Conservation (phyloP, 2,329 filamentous ascomycete species). For the Fusarium torreyae region DNA sequence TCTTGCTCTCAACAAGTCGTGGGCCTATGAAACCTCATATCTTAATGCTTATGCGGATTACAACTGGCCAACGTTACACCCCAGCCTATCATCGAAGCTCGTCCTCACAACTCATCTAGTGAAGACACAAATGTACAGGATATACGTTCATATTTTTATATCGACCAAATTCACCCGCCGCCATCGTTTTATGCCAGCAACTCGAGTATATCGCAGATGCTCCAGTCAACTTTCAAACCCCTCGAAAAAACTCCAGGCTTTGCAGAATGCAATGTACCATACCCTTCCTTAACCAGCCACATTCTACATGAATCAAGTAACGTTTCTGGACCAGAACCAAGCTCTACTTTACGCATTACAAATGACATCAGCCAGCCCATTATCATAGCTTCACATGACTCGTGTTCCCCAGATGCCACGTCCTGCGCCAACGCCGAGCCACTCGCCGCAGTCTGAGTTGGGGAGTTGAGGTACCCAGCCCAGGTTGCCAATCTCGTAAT, state of each 20-base stretch:
- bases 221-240: constrained; percentile 38
- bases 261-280: constrained; percentile 49
- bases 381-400: constrained; percentile 50
- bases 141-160: constrained; percentile 39
- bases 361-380: constrained; percentile 39
- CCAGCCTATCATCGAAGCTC: not conserved
- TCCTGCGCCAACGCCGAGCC: constrained; percentile 86
- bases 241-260: constrained; percentile 48
- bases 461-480: constrained; percentile 85
- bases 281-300: constrained; percentile 40
- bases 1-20: not conserved
- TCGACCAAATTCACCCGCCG: constrained; percentile 34
- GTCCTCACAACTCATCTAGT: constrained; percentile 2
- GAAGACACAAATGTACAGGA: constrained; percentile 19
- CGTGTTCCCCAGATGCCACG: constrained; percentile 85
- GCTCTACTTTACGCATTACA: constrained; percentile 19
- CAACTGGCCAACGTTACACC: not conserved
- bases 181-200: constrained; percentile 42
- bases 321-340: constrained; percentile 18
- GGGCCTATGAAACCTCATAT: constrained; percentile 11
- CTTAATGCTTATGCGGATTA: not conserved
- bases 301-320: constrained; percentile 47
- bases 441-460: constrained; percentile 80
- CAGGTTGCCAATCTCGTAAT: constrained; percentile 88
- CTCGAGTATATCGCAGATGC: constrained; percentile 43